These are phyloP conservation scores for Neoboletus brunneissimus DNA, from an alignment of 768 basidiomycete genomes.

Conservation along the genomic window DNA sequence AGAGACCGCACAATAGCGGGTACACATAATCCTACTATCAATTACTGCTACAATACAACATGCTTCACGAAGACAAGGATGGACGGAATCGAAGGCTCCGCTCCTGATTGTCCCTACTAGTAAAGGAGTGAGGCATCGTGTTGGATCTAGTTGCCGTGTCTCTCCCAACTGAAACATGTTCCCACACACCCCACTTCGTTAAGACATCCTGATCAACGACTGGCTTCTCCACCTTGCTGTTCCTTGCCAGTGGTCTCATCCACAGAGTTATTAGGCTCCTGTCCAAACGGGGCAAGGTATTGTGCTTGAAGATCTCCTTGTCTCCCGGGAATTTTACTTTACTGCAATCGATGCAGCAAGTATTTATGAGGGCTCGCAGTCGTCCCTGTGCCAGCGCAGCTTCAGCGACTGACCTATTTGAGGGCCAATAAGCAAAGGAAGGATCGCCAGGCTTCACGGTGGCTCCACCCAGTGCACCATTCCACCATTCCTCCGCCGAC, in stretches of 20 bases:
- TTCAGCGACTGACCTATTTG: background rate
- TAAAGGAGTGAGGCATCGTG: background rate
- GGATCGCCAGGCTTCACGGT: background rate
- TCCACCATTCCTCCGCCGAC: slow-evolving; percentile 25
- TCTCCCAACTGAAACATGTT: slow-evolving; percentile 6
- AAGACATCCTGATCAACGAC: slow-evolving; percentile 11
- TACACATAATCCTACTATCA: background rate
- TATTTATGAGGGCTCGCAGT: slow-evolving; percentile 16
- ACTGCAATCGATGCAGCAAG: slow-evolving; percentile 26
- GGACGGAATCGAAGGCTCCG: background rate
- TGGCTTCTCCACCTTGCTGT: background rate
- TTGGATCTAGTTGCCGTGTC: background rate
- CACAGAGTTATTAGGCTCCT: slow-evolving; percentile 1
- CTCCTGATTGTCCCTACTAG: background rate
- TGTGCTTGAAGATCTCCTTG: slow-evolving; percentile 14
- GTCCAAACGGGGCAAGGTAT: background rate
- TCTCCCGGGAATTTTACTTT: slow-evolving; percentile 5
- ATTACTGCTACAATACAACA: background rate
- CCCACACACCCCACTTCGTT: slow-evolving; percentile 24
- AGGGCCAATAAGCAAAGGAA: slow-evolving; percentile 21
- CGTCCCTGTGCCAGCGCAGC: slow-evolving; percentile 1
- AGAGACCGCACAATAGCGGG: too few species aligned
- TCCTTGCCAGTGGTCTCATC: background rate
- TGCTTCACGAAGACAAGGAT: background rate
- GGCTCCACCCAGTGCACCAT: background rate